These are phyloP conservation scores for Polyporus arcularius DNA, from an alignment of 768 basidiomycete genomes.

Conservation along the genomic window DNA sequence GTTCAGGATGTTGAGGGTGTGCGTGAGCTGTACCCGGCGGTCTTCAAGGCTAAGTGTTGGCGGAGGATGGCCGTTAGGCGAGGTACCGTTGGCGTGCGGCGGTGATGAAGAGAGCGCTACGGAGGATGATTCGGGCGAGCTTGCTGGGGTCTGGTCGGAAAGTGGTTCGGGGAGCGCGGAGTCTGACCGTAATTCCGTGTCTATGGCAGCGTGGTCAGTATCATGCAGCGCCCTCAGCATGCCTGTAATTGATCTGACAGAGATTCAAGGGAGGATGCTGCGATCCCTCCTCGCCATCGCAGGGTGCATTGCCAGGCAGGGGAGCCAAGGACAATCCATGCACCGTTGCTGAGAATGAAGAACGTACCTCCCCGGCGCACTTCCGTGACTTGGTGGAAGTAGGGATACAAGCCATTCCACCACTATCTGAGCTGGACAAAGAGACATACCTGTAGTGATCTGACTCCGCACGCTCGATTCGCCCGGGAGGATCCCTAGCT, in stretches of 20 bases:
- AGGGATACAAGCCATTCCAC: slow-evolving; percentile 3
- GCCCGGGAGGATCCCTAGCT: slow-evolving; percentile 70
- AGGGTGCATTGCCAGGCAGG: background rate
- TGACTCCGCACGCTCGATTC: slow-evolving; percentile 60
- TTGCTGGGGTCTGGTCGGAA: slow-evolving; percentile 5
- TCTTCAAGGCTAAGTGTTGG: slow-evolving; percentile 63
- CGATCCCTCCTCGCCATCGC: background rate
- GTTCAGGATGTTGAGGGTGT: slow-evolving; percentile 61
- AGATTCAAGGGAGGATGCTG: background rate
- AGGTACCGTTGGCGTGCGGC: slow-evolving; percentile 9
- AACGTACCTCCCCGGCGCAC: too few relatives aligned
- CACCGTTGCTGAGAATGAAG: too few relatives aligned
- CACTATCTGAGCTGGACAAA: background rate
- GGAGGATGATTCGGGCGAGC: slow-evolving; percentile 9
- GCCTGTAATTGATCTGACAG: background rate
- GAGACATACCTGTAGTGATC: slow-evolving; percentile 55
- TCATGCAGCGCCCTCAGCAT: background rate
- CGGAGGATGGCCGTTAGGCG: slow-evolving; percentile 17
- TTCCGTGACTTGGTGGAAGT: too few relatives aligned
- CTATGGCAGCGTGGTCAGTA: slow-evolving; percentile 1
- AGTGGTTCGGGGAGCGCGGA: slow-evolving; percentile 5
- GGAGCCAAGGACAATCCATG: background rate
- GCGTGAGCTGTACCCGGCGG: slow-evolving; percentile 62
- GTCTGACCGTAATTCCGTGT: slow-evolving; percentile 16
- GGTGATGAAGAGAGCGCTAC: slow-evolving; percentile 10